phyloP scores from a whole-genome alignment of 106 monocot genomes.

The Cymbidium sinense region DNA sequence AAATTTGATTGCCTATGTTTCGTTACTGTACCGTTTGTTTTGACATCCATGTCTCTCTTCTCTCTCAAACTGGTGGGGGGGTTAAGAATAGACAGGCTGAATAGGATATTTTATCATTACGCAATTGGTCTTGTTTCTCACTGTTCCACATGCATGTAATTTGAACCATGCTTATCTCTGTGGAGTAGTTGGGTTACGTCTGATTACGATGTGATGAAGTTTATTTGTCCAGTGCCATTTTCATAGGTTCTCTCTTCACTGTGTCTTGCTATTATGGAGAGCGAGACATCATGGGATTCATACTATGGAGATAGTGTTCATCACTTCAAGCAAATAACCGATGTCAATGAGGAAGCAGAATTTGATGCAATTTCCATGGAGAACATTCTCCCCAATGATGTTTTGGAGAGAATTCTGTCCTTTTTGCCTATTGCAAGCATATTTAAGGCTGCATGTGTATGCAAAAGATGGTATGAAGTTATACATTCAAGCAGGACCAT shows the following conservation, averaged over 20 bases:
- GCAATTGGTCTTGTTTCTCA: neutral
- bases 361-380: conserved; percentile 31
- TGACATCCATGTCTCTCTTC: neutral
- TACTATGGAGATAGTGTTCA: conserved; percentile 4
- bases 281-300: conserved; percentile 18
- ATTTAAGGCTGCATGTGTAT: conserved; percentile 43
- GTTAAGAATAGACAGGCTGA: too few relatives aligned
- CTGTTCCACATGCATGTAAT: neutral
- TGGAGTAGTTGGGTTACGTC: neutral
- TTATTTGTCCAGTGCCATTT: neutral
- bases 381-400: conserved; percentile 49
- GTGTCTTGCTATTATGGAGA: conserved; percentile 6
- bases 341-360: conserved; percentile 9
- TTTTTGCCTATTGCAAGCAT: conserved; percentile 48
- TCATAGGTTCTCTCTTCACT: neutral
- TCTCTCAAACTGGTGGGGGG: too few relatives aligned
- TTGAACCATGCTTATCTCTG: neutral
- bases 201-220: neutral
- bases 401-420: conserved; percentile 56
- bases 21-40: neutral
- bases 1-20: too few relatives aligned
- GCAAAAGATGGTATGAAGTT: conserved; percentile 58
- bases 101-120: neutral
- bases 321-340: conserved; percentile 10
- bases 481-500: conserved; percentile 36